Base-by-base conservation (phyloP, 2,329 filamentous ascomycete species). In the Neofusicoccum laricinum region DNA sequence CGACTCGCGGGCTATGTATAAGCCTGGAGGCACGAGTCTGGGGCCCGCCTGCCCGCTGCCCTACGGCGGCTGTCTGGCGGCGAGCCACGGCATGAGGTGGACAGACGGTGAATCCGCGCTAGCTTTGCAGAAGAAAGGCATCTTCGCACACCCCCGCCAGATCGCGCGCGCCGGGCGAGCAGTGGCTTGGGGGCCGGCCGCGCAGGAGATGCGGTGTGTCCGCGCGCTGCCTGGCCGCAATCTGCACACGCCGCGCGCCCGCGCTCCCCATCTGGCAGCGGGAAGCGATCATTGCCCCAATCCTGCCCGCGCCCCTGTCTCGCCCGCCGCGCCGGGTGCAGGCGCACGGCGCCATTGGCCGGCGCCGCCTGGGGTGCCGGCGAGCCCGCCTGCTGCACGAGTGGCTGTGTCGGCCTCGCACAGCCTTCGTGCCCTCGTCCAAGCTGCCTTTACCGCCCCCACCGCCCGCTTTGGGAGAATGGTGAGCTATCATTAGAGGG, bases 141-240 rank as follows among this genome's bases (percentile, higher is more conserved):
- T 67, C 65, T 67, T 68, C 67, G 69, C 68, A 66, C n/a, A 69
- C 70, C 72, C 74, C 72, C 72, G 73, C 72, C 71, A 66, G 68
- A 74, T 77, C 74, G 75, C 75, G 73, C 73, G 73, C 75, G 65
- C 75, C 75, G 75, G 71, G 69, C 68, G 68, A 69, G 67, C 66
- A 66, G 68, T 69, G 72, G 73, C 69, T 72, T 71, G 72, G 70
- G 67, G 68, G 67, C 59, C 64, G 68, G 67, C 59, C 64, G 51
- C 64, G 65, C 65, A 66, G 67, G 70, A 71, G 69, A 71, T 70
- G 74, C 74, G 75, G 73, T 76, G 75, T 74, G 70, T 63, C 70
- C 69, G 69, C 71, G 68, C 70, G 68, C 70, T 55, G 57, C 59
- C 45, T 55, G 66, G 68, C 65, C 66, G 41, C 65, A 62, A 64